Evolutionary conservation across 305 asterid species (phyloP), one percentile per base, ranked within the genome.

Genomic region (Plantago lanceolata): DNA sequence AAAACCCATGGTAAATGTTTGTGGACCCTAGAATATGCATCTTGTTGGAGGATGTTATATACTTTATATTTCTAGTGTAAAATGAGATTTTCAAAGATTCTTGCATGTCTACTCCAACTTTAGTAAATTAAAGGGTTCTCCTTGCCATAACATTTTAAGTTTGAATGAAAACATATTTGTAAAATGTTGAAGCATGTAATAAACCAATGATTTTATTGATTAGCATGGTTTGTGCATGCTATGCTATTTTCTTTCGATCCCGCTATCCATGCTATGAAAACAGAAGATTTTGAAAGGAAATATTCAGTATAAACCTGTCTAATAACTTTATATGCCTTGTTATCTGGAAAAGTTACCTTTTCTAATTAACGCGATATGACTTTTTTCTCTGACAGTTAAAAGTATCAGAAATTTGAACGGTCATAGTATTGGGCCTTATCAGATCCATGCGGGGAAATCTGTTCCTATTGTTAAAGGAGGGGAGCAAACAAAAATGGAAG

Each of bases 391-490:
- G 65, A 68, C 95, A 92, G 99, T 93, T 49, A 93, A 89, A 75
- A 93, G 97, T 64, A 87, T 93, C 69, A 85, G 97, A 60, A 93
- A 93, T 74, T 77, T 93, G 79, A 89, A 93, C 54, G 99, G 99
- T 70, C 99, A 93, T 75, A 93, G 97, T 70, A 83, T 93, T 61
- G 96, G 95, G 72, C 80, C 68, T 16, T 89, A 93, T 77, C 97
- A 93, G 79, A 93, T 93, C 69, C 99, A 93, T 58, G 99, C 94
- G 19, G 99, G 92, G 28, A 93, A 93, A 71, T 93, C 97, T 65
- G 98, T 93, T 73, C 98, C 98, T 13, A 93, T 85, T 47, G 97
- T 93, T 24, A 93, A 93, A 78, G 97, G 99, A 76, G 97, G 99
- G 64, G 97, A 85, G 70, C 96, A 93, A 72, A 89, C 95, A 33